A percentile compares a stretch with the other conserved stretches of the same genome.
These are phyloP conservation scores for Hypericum perforatum DNA, from an alignment of 345 rosid species.

Conservation along the genomic window DNA sequence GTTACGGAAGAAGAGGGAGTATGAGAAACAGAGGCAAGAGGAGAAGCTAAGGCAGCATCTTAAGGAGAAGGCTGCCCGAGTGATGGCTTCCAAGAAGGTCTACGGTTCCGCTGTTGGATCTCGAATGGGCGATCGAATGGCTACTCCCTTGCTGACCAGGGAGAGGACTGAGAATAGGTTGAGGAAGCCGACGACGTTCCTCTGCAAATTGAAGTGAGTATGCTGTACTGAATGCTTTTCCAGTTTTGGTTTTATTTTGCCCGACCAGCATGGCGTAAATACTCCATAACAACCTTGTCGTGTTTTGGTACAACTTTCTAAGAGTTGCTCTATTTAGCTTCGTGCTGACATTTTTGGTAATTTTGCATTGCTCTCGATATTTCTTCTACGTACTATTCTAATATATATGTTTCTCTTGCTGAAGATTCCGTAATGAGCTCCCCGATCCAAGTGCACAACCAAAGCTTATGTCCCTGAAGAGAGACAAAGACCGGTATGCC, in stretches of 20 bases:
- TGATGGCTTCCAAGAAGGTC: slow-evolving; percentile 48
- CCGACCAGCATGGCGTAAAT: too few species aligned
- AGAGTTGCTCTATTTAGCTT: too few species aligned
- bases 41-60: slow-evolving; percentile 54
- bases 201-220: slow-evolving; percentile 97
- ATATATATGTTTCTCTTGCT: slow-evolving; percentile 12
- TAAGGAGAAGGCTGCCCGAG: slow-evolving; percentile 60
- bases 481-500: slow-evolving; percentile 79
- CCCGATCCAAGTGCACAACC: slow-evolving; percentile 93
- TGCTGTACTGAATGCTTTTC: neutral
- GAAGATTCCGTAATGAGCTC: slow-evolving; percentile 92
- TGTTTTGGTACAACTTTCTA: too few species aligned
- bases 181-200: slow-evolving; percentile 95
- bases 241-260: too few species aligned
- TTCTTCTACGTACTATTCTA: too few species aligned
- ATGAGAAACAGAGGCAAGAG: slow-evolving; percentile 73
- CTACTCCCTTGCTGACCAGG: slow-evolving; percentile 51
- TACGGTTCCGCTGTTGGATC: slow-evolving; percentile 65
- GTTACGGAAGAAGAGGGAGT: slow-evolving; percentile 81
- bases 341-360: neutral
- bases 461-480: slow-evolving; percentile 73
- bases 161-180: slow-evolving; percentile 88
- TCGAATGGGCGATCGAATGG: slow-evolving; percentile 71
- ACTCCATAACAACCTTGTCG: too few species aligned
- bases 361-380: too few species aligned